A percentile compares a stretch with the other conserved stretches of the same genome.
Evolutionary conservation across 305 asterid genomes (phyloP).

Genomic region (Fraxinus baroniana): DNA sequence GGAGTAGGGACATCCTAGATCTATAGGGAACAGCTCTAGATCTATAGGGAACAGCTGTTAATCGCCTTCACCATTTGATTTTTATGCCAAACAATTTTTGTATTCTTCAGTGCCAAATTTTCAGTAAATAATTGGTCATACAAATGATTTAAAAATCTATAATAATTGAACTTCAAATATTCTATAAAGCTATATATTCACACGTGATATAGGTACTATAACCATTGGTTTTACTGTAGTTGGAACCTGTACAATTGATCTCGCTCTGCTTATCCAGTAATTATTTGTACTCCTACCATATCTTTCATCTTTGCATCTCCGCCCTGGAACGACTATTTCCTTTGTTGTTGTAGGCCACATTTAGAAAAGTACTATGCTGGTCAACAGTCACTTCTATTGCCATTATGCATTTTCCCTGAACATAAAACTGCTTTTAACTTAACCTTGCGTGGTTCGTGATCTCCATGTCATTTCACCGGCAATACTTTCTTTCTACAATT

Average conservation of each 20-base stretch:
- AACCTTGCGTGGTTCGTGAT: neutral
- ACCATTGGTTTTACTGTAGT: neutral
- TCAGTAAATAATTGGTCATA: neutral
- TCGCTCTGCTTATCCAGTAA: neutral
- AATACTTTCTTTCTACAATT: neutral
- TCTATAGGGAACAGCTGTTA: neutral
- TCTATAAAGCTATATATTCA: neutral
- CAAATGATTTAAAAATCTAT: neutral
- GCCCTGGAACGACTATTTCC: neutral
- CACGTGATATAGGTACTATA: neutral
- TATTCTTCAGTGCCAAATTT: neutral
- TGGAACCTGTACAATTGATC: neutral
- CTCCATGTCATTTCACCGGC: slow-evolving; percentile 8
- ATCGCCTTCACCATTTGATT: neutral
- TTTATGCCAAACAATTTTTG: neutral
- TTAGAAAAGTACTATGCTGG: neutral
- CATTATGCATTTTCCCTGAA: neutral
- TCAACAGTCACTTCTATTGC: neutral
- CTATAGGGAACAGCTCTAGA: neutral
- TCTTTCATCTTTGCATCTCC: neutral
- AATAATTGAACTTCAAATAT: neutral
- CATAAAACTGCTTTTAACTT: neutral
- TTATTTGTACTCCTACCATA: neutral
- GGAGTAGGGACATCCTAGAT: neutral
- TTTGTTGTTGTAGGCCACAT: neutral